These are phyloP conservation scores for Yamadazyma phyllophila DNA, from an alignment of 805 yeast genomes.

Conservation along the genomic window DNA sequence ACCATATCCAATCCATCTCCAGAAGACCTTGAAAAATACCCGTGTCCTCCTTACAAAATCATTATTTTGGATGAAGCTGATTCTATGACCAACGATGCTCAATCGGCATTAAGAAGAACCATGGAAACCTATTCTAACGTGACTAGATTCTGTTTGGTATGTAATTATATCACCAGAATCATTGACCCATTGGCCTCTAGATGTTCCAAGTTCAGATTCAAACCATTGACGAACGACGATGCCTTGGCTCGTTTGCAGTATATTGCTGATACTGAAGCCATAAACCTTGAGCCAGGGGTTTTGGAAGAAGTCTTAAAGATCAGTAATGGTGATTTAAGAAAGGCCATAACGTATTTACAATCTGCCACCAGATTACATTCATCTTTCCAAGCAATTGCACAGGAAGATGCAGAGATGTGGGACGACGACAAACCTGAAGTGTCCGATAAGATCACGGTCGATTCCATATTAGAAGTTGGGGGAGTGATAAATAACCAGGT, in stretches of 20 bases:
- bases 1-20: constrained; percentile 77
- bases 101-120: constrained; percentile 81
- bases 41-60: constrained; percentile 95
- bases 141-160: constrained; percentile 87
- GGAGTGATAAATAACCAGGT: constrained; percentile 63
- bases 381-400: neutral
- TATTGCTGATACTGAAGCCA: constrained; percentile 48
- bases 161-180: constrained; percentile 94
- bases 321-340: constrained; percentile 87
- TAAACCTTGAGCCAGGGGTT: constrained; percentile 45
- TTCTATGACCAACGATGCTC: constrained; percentile 97
- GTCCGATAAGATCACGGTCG: constrained; percentile 36
- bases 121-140: constrained; percentile 88
- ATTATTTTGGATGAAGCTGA: constrained; percentile 94
- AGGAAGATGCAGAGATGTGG: constrained; percentile 24
- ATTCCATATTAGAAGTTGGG: constrained; percentile 64
- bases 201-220: constrained; percentile 93
- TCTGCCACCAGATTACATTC: constrained; percentile 52
- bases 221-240: constrained; percentile 65
- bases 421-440: constrained; percentile 16
- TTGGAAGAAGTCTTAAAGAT: constrained; percentile 65
- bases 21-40: constrained; percentile 69
- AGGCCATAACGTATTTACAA: constrained; percentile 87
- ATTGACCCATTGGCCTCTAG: constrained; percentile 96
- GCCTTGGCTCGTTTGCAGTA: constrained; percentile 67